Percentiles rank a stretch among this genome's conserved stretches.
Conservation (phyloP, 768 basidiomycete genomes). For the Amanita pallidorosea region DNA sequence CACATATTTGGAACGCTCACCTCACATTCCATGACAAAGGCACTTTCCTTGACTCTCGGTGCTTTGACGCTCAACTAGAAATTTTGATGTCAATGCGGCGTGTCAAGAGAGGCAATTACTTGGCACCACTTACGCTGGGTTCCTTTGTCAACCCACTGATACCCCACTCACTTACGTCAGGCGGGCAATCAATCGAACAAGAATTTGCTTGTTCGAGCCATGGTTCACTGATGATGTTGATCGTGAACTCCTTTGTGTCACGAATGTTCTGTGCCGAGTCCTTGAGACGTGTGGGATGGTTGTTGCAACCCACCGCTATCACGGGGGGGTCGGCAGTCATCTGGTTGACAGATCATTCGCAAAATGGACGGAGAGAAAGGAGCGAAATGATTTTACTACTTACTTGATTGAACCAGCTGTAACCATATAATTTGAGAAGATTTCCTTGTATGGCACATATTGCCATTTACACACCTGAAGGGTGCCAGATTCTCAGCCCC, state of each 20-base stretch:
- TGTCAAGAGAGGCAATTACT: not conserved
- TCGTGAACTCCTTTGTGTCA: slow-evolving; percentile 55
- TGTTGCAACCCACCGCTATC: slow-evolving; percentile 41
- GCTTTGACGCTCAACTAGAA: slow-evolving; percentile 27
- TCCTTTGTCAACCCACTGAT: slow-evolving; percentile 50
- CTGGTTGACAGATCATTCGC: slow-evolving; percentile 13
- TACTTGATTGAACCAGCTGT: slow-evolving; percentile 37
- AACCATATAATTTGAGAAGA: not conserved
- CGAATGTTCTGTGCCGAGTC: slow-evolving; percentile 61
- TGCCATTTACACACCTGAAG: slow-evolving; percentile 21
- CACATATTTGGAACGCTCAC: slow-evolving; percentile 12
- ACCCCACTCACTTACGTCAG: slow-evolving; percentile 45
- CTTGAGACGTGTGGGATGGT: slow-evolving; percentile 22
- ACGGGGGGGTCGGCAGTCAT: slow-evolving; percentile 50
- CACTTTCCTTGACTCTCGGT: slow-evolving; percentile 52
- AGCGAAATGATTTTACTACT: slow-evolving; percentile 12
- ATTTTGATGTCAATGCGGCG: not conserved
- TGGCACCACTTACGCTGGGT: slow-evolving; percentile 32
- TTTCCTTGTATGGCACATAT: slow-evolving; percentile 8
- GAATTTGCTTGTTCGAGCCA: slow-evolving; percentile 50
- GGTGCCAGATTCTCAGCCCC: slow-evolving; percentile 53
- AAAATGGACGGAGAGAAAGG: not conserved
- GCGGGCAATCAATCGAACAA: slow-evolving; percentile 41
- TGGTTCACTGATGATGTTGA: slow-evolving; percentile 67
- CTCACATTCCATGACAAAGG: slow-evolving; percentile 55